Base-by-base conservation (phyloP, 495 filamentous ascomycete genomes). In the Xylaria longipes region DNA sequence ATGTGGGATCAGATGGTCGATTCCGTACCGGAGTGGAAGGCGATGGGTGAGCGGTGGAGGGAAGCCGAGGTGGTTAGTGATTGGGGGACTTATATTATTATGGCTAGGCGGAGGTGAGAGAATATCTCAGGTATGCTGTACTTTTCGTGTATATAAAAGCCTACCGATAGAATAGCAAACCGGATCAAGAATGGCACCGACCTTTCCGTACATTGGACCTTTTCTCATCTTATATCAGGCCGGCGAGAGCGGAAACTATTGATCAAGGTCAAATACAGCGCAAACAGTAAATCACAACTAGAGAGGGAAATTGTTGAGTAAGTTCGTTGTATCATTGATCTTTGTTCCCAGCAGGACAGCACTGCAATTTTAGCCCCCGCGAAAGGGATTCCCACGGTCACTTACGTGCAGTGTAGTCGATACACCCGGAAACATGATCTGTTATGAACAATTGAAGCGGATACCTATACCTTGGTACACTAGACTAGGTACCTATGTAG, bases 41-140 rank as follows among this genome's bases (percentile, higher is more conserved):
- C 80, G 0, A 74, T 76, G 64, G 85, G 83, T 1, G 84, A 82
- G 65, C 52, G 61, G 20, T 87, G 85, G 85, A 80, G 78, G 58
- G 86, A 88, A 27, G 70, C 81, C 35, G 83, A 84, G 64, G 82
- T 88, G 22, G 80, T 86, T 25, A 81, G 80, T 46, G 85, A 89
- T 61, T 86, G 89, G 87, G 89, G 87, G 0, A 88, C 83, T 65
- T 87, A 81, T 15, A 76, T 89, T 48, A 71, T 90, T 65, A 80
- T 89, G 81, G 83, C 86, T 1, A 81, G 85, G 69, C 82, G 81
- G 71, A 83, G 79, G 71, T 84, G 76, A 72, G 20, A 41, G 27
- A 11, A 17, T 66, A 27, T 27, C 25, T 56, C 14, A 6, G 31
- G 52, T 14, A 56, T 17, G 52, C 27, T 25, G n/a, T 22, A 25